phyloP scores from a whole-genome alignment of 495 filamentous ascomycete species.

The Neurospora sublineolata region DNA sequence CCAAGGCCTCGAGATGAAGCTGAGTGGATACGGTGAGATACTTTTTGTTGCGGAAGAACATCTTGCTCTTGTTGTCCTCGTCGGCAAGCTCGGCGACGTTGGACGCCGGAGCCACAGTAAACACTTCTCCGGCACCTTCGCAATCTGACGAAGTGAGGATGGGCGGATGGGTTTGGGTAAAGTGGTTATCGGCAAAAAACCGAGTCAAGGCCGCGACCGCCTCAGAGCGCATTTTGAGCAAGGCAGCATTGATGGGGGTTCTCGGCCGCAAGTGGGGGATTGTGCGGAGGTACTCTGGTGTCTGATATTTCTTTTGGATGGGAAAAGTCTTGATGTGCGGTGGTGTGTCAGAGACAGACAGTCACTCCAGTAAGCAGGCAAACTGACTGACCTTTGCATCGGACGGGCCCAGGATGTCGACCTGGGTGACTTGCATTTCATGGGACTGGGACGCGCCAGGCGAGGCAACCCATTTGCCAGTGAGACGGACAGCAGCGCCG shows the following conservation, averaged over 20 bases:
- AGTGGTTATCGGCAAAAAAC: constrained; percentile 58
- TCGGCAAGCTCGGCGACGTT: constrained; percentile 16
- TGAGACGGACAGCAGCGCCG: constrained; percentile 68
- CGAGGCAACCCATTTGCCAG: constrained; percentile 68
- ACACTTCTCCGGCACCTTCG: constrained; percentile 95
- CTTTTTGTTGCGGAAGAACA: constrained; percentile 80
- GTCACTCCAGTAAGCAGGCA: constrained; percentile 15
- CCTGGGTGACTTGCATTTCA: constrained; percentile 62
- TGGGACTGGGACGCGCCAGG: constrained; percentile 59
- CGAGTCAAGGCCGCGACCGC: constrained; percentile 57
- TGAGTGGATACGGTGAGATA: constrained; percentile 94
- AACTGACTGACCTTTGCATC: constrained; percentile 55
- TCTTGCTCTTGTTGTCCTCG: constrained; percentile 11
- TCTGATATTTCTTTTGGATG: constrained; percentile 90
- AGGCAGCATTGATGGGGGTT: constrained; percentile 65
- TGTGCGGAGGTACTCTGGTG: constrained; percentile 74
- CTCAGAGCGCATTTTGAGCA: constrained; percentile 77
- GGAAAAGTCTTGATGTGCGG: constrained; percentile 57
- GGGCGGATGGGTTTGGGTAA: constrained; percentile 82
- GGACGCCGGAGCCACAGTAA: constrained; percentile 45
- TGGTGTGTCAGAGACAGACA: constrained; percentile 11
- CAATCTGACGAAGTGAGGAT: constrained; percentile 96
- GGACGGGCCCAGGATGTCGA: constrained; percentile 61
- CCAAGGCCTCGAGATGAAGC: constrained; percentile 85
- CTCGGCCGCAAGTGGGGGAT: constrained; percentile 83